Conservation (phyloP, 805 yeast species). For the Ogataea trehalophila region DNA sequence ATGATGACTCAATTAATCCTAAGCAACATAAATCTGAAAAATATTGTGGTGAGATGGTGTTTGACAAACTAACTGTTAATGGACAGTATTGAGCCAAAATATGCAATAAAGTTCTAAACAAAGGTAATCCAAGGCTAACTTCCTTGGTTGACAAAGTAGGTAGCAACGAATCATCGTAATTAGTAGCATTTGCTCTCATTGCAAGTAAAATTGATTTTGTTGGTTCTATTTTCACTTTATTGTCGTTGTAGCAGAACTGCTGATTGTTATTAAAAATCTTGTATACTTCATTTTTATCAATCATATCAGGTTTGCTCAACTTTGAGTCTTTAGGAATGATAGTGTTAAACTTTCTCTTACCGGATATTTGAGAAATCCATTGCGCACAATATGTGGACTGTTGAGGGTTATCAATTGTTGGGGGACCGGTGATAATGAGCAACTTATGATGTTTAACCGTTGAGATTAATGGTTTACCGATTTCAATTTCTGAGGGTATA, state of each 20-base stretch:
- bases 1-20: slow-evolving; percentile 39
- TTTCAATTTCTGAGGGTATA: too few relatives aligned
- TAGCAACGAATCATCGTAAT: slow-evolving; percentile 18
- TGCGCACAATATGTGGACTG: slow-evolving; percentile 38
- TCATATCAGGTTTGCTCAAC: neutral
- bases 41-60: slow-evolving; percentile 48
- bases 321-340: neutral
- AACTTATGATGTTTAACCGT: slow-evolving; percentile 9
- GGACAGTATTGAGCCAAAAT: slow-evolving; percentile 41
- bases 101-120: slow-evolving; percentile 34
- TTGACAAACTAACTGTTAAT: slow-evolving; percentile 40
- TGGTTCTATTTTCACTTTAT: neutral
- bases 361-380: slow-evolving; percentile 32
- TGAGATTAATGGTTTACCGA: neutral
- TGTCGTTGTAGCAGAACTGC: neutral
- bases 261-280: slow-evolving; percentile 6
- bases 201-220: slow-evolving; percentile 25
- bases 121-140: slow-evolving; percentile 36
- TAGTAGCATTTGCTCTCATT: slow-evolving; percentile 35
- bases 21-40: slow-evolving; percentile 42
- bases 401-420: slow-evolving; percentile 24
- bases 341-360: slow-evolving; percentile 15
- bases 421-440: slow-evolving; percentile 39
- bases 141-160: slow-evolving; percentile 20
- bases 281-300: neutral